These are phyloP conservation scores for Medicago truncatula DNA, from an alignment of 306 rosid species.

Conservation along the genomic window DNA sequence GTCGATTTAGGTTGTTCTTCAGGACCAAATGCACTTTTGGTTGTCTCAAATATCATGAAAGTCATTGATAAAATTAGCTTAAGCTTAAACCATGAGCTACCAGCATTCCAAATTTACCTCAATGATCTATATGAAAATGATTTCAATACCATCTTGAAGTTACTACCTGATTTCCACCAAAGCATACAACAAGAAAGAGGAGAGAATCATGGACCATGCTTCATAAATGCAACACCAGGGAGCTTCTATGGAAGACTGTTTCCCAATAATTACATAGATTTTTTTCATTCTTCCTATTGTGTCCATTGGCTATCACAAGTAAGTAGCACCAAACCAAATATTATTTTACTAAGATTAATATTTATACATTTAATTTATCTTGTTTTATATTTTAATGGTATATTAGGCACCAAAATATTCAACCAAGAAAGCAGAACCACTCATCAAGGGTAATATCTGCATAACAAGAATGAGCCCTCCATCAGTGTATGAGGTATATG, in stretches of 20 bases:
- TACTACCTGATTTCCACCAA: slow-evolving; percentile 37
- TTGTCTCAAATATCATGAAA: not conserved
- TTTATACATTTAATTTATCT: not conserved
- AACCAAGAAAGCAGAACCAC: not conserved
- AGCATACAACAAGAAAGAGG: not conserved
- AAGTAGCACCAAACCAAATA: not conserved
- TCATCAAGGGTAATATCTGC: slow-evolving; percentile 33
- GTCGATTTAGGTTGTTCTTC: slow-evolving; percentile 12
- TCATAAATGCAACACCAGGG: slow-evolving; percentile 56
- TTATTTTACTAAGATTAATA: no score
- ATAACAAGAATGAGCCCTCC: slow-evolving; percentile 43
- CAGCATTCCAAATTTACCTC: not conserved
- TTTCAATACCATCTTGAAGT: slow-evolving; percentile 2
- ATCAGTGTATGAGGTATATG: slow-evolving; percentile 36
- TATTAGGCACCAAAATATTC: slow-evolving; percentile 37
- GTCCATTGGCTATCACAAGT: slow-evolving; percentile 60
- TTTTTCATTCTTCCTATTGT: slow-evolving; percentile 55
- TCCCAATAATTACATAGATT: slow-evolving; percentile 42
- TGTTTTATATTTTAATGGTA: not conserved
- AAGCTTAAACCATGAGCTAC: not conserved
- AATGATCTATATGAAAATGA: slow-evolving; percentile 24
- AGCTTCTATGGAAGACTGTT: slow-evolving; percentile 63
- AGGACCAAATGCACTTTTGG: not conserved
- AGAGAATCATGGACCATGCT: slow-evolving; percentile 40
- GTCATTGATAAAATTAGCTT: not conserved